Evolutionary conservation across 495 filamentous ascomycete genomes (phyloP).

Genomic region (Tuber umbilicatum): DNA sequence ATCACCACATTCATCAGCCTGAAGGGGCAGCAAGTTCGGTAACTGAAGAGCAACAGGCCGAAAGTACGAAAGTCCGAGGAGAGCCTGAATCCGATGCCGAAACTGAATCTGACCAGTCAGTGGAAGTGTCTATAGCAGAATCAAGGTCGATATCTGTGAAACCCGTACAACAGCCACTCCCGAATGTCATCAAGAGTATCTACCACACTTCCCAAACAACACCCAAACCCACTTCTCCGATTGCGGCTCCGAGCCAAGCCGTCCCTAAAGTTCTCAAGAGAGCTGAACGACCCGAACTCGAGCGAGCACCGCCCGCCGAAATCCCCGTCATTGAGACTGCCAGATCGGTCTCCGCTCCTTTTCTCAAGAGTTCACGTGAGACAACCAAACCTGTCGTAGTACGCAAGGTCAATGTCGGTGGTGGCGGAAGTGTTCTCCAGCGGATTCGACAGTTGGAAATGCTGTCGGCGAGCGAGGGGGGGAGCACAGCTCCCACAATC

Average conservation of each 20-base stretch:
- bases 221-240: constrained; percentile 23
- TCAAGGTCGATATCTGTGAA: constrained; percentile 39
- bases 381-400: constrained; percentile 12
- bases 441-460: constrained; percentile 41
- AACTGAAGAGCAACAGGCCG: constrained; percentile 21
- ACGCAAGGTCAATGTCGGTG: constrained; percentile 35
- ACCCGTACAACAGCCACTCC: constrained; percentile 31
- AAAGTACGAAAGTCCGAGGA: constrained; percentile 33
- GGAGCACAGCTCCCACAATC: constrained; percentile 15
- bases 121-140: constrained; percentile 35
- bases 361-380: constrained; percentile 33
- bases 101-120: constrained; percentile 33
- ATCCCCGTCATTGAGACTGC: constrained; percentile 24
- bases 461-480: constrained; percentile 27
- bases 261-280: constrained; percentile 33
- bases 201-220: constrained; percentile 20
- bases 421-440: constrained; percentile 38
- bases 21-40: not conserved
- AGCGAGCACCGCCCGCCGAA: constrained; percentile 19
- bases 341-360: constrained; percentile 41
- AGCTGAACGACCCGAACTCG: constrained; percentile 21
- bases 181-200: constrained; percentile 32
- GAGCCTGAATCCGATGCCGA: constrained; percentile 35
- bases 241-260: constrained; percentile 16
- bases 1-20: not conserved